These are phyloP conservation scores for Suhomyces faveliae DNA, from an alignment of 805 yeast genomes.

Conservation along the genomic window DNA sequence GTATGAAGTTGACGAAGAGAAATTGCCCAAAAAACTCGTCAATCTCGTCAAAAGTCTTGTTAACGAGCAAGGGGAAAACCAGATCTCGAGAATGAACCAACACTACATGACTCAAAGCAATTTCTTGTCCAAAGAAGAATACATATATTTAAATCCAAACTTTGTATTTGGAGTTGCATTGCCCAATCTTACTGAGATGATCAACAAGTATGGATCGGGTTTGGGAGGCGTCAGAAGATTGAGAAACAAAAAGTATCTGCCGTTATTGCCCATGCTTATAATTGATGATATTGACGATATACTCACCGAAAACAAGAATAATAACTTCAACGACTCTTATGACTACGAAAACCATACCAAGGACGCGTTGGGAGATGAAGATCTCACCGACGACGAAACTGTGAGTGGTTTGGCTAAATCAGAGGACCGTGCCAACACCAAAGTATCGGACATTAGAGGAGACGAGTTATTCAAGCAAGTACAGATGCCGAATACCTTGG, in stretches of 20 bases:
- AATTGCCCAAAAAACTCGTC: conserved; percentile 46
- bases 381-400: conserved; percentile 17
- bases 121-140: conserved; percentile 38
- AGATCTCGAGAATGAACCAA: conserved; percentile 23
- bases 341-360: conserved; percentile 23
- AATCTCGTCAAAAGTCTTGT: conserved; percentile 31
- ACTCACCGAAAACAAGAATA: conserved; percentile 27
- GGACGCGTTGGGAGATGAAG: conserved; percentile 24
- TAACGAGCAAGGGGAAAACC: conserved; percentile 39
- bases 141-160: conserved; percentile 52
- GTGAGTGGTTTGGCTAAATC: conserved; percentile 6
- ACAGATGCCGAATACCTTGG: conserved; percentile 48
- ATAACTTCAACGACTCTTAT: conserved; percentile 31
- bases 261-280: conserved; percentile 66
- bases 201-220: conserved; percentile 76
- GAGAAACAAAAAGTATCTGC: conserved; percentile 61
- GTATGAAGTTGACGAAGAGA: conserved; percentile 78
- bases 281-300: conserved; percentile 72
- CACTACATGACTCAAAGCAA: conserved; percentile 42
- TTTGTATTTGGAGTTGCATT: conserved; percentile 56
- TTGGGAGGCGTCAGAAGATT: conserved; percentile 56
- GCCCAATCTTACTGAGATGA: conserved; percentile 73
- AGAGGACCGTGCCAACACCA: background rate
- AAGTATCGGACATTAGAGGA: conserved; percentile 29
- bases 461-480: conserved; percentile 51